Percentiles rank a stretch among this genome's conserved stretches.
These are phyloP conservation scores for Croton laevigatus DNA, from an alignment of 441 rosid genomes.

Conservation along the genomic window DNA sequence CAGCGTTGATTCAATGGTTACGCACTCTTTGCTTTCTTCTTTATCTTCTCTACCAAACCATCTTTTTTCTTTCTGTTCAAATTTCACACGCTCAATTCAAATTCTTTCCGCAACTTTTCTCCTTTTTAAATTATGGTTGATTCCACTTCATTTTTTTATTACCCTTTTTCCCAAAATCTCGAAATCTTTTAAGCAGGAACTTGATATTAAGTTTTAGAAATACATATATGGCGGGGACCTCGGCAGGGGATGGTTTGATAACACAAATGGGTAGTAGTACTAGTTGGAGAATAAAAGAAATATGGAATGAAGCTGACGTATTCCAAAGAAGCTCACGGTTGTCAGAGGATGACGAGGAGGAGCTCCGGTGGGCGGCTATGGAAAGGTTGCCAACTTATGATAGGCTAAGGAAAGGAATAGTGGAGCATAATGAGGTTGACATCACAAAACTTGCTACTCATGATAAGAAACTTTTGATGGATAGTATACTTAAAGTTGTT, in stretches of 20 bases:
- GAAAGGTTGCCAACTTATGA: slow-evolving; percentile 41
- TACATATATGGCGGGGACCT: slow-evolving; percentile 10
- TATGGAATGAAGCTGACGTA: slow-evolving; percentile 33
- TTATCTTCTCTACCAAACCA: no score
- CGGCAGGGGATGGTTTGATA: slow-evolving; percentile 13
- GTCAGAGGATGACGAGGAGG: slow-evolving; percentile 31
- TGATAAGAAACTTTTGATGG: slow-evolving; percentile 34
- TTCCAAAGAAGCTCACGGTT: slow-evolving; percentile 26
- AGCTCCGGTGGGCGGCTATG: slow-evolving; percentile 38
- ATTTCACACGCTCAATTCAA: neutral
- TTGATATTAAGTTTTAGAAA: neutral
- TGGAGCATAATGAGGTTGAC: slow-evolving; percentile 34
- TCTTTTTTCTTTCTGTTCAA: neutral
- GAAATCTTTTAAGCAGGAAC: neutral
- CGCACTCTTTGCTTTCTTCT: no score
- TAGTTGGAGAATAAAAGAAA: slow-evolving; percentile 29
- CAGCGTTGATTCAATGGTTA: no score
- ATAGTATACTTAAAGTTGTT: slow-evolving; percentile 30
- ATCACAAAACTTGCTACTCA: slow-evolving; percentile 33
- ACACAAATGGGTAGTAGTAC: slow-evolving; percentile 9
- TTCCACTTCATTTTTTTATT: slow-evolving; percentile 6
- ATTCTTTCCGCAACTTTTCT: neutral
- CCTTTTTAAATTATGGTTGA: neutral
- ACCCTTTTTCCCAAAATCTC: slow-evolving; percentile 3
- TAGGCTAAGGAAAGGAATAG: slow-evolving; percentile 35